phyloP scores from a whole-genome alignment of 345 rosid species.

The Populus nigra region DNA sequence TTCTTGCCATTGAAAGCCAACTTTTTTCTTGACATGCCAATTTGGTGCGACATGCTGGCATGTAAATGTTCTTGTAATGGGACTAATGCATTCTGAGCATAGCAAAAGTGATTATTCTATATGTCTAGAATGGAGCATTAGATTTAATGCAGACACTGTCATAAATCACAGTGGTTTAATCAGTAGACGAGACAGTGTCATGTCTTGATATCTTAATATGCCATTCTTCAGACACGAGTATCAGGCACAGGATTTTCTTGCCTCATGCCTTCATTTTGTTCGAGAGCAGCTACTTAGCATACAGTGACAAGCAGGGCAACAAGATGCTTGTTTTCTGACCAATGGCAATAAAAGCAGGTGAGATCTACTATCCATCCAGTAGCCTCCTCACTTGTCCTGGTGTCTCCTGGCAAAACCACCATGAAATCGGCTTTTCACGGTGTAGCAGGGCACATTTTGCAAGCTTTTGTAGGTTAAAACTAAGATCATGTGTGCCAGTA shows the following conservation, averaged over 20 bases:
- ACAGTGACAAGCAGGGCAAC: not conserved
- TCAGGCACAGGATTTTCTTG: not conserved
- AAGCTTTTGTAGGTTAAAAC: not conserved
- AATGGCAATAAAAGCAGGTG: not conserved
- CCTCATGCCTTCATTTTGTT: not conserved
- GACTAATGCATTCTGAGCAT: not conserved
- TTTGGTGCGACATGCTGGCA: not conserved
- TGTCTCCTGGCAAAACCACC: not conserved
- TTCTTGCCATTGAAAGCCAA: not conserved
- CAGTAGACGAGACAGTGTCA: not conserved
- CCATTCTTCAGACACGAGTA: conserved; percentile 4
- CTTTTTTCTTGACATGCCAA: not conserved
- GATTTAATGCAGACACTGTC: not conserved
- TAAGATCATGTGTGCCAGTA: not conserved
- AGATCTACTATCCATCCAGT: not conserved
- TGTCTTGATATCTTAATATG: not conserved
- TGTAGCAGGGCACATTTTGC: not conserved
- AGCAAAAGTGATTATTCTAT: not conserved
- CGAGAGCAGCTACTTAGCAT: not conserved
- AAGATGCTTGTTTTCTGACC: not conserved
- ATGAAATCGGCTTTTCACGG: not conserved
- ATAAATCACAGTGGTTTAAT: too few relatives aligned
- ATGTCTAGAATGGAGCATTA: not conserved
- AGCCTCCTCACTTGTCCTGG: not conserved
- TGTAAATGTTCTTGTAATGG: not conserved